phyloP scores from a whole-genome alignment of 768 basidiomycete species.

The Suillus decipiens region DNA sequence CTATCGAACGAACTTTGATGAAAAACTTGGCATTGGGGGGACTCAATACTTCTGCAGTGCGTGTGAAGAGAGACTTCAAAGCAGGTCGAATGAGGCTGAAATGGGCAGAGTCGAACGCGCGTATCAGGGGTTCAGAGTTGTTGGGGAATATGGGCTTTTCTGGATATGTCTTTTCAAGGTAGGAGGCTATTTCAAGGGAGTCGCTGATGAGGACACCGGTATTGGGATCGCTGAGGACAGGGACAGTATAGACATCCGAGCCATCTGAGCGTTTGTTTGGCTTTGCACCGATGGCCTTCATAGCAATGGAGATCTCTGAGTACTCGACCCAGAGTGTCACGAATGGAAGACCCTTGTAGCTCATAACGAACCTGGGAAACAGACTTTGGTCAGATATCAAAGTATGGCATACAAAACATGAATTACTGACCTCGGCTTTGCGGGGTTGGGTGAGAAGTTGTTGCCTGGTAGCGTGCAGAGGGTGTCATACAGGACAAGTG shows the following conservation, averaged over 20 bases:
- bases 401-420: neutral
- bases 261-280: neutral
- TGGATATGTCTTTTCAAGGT: neutral
- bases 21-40: neutral
- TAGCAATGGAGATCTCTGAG: neutral
- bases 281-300: neutral
- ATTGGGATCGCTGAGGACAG: neutral
- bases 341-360: neutral
- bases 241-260: neutral
- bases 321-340: neutral
- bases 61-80: neutral
- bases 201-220: neutral
- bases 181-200: neutral
- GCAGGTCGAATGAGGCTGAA: neutral
- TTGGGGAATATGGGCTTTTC: neutral
- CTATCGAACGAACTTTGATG: neutral
- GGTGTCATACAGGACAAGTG: neutral
- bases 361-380: neutral
- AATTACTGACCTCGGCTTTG: neutral
- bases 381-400: neutral
- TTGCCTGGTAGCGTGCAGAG: neutral
- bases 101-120: neutral
- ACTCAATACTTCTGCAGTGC: neutral
- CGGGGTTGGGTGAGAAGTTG: neutral
- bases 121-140: neutral